Evolutionary conservation across 192 early-diverging fungal species (phyloP).

Genomic region (Gryganskiella cystojenkinii): DNA sequence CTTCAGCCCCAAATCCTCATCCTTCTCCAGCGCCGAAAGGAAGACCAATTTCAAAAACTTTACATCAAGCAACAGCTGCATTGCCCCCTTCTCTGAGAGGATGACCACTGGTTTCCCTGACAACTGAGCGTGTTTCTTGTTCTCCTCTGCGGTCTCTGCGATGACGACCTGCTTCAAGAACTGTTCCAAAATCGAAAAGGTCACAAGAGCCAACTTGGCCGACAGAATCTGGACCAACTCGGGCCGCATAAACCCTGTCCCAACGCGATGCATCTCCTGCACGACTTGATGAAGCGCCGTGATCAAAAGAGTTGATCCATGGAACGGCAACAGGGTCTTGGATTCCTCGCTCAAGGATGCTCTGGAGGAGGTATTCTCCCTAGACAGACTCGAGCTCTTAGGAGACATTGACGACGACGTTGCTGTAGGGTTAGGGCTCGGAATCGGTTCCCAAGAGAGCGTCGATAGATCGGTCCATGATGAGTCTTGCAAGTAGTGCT

Average conservation of each 20-base stretch:
- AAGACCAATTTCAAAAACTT: constrained; percentile 64
- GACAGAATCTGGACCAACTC: constrained; percentile 27
- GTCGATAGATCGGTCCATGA: constrained; percentile 56
- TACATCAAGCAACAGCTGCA: constrained; percentile 75
- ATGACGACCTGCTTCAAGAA: constrained; percentile 21
- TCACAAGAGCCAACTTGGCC: background rate
- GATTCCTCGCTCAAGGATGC: constrained; percentile 9
- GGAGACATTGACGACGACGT: constrained; percentile 1
- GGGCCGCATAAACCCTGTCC: constrained; percentile 39
- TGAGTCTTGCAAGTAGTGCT: constrained; percentile 21
- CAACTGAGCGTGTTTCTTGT: background rate
- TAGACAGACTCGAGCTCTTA: background rate
- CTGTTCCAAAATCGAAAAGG: constrained; percentile 12
- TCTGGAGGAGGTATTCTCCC: background rate
- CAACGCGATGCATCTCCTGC: constrained; percentile 45
- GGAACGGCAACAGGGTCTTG: constrained; percentile 37
- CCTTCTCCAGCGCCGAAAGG: constrained; percentile 32
- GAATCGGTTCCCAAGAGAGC: constrained; percentile 62
- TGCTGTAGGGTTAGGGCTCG: background rate
- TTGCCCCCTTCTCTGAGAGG: constrained; percentile 62
- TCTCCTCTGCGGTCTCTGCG: background rate
- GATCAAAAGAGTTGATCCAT: constrained; percentile 33
- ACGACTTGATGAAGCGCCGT: constrained; percentile 32
- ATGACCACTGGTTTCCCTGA: background rate
- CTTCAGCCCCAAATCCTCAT: background rate